A percentile compares a stretch with the other conserved stretches of the same genome.
Evolutionary conservation across 2,329 filamentous ascomycete genomes (phyloP).

Genomic region (Monosporascus sp.): DNA sequence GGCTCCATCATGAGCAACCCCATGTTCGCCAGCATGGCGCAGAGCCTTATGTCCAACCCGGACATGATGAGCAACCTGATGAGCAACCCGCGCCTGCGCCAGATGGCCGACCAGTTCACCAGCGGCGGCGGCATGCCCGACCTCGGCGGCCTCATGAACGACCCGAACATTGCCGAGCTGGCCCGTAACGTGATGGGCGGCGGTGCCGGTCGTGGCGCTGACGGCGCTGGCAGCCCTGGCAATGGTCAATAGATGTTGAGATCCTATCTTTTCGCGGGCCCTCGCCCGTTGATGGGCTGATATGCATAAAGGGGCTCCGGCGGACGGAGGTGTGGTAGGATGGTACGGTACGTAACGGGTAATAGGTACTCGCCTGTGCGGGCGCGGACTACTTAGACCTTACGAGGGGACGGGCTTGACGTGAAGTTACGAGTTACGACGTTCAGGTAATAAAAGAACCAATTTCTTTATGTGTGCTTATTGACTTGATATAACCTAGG

Average conservation of each 20-base stretch:
- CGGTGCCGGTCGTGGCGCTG: conserved; percentile 15
- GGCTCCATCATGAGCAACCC: conserved; percentile 90
- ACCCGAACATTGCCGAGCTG: conserved; percentile 90
- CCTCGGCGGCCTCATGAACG: conserved; percentile 78
- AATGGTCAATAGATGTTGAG: conserved; percentile 11
- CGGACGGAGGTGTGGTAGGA: too few relatives aligned
- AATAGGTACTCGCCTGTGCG: too few relatives aligned
- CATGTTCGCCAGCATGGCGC: conserved; percentile 96
- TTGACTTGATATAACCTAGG: background rate
- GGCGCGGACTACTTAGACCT: too few relatives aligned
- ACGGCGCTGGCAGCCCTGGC: conserved; percentile 10
- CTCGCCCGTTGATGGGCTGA: too few relatives aligned
- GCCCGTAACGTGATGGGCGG: conserved; percentile 31
- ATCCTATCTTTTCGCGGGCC: too few relatives aligned
- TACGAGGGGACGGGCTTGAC: background rate
- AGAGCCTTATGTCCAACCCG: conserved; percentile 95
- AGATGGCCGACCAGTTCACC: conserved; percentile 80
- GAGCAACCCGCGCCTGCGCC: conserved; percentile 82
- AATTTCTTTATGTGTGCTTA: too few relatives aligned
- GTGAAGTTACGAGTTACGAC: background rate
- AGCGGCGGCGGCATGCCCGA: conserved; percentile 85
- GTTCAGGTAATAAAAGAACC: conserved; percentile 1
- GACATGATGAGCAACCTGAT: conserved; percentile 88
- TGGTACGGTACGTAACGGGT: too few relatives aligned
- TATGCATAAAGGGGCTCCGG: too few relatives aligned